phyloP scores from a whole-genome alignment of 768 basidiomycete genomes.

The Kwoniella sp. region DNA sequence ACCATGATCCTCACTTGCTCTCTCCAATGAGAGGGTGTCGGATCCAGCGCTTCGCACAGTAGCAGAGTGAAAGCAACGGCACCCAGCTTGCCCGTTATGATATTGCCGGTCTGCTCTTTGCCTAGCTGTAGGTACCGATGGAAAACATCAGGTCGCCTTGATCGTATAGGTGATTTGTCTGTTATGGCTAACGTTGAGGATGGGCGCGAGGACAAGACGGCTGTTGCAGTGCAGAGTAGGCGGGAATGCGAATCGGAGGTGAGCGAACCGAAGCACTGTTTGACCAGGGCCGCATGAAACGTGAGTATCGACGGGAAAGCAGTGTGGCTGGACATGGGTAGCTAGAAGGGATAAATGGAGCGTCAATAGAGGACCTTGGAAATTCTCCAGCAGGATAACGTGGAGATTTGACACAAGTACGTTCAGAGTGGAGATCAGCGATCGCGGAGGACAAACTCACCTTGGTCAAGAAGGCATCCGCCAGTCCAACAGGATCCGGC shows the following conservation, averaged over 20 bases:
- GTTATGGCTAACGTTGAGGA: not conserved
- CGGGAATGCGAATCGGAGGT: not conserved
- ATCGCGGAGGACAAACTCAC: too few species aligned
- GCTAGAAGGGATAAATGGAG: too few species aligned
- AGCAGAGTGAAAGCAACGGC: slow-evolving; percentile 4
- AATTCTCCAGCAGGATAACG: too few species aligned
- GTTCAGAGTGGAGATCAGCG: too few species aligned
- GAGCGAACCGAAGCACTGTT: not conserved
- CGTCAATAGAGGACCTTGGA: too few species aligned
- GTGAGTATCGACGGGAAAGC: not conserved
- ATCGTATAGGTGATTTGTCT: not conserved
- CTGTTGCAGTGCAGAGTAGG: not conserved
- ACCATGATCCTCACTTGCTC: not conserved
- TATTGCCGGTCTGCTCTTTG: not conserved
- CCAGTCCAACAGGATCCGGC: not conserved
- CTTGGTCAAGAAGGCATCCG: not conserved
- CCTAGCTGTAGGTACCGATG: not conserved
- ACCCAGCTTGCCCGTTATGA: slow-evolving; percentile 4
- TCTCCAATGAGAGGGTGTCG: slow-evolving; percentile 8
- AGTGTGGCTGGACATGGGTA: not conserved
- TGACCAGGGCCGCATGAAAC: slow-evolving; percentile 1
- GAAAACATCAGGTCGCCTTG: slow-evolving; percentile 1
- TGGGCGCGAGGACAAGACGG: not conserved
- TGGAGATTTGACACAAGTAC: too few species aligned
- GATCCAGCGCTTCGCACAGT: slow-evolving; percentile 9